A percentile compares a stretch with the other conserved stretches of the same genome.
phyloP scores from a whole-genome alignment of 208 protist genomes.

The Acanthamoeba lenticulata region DNA sequence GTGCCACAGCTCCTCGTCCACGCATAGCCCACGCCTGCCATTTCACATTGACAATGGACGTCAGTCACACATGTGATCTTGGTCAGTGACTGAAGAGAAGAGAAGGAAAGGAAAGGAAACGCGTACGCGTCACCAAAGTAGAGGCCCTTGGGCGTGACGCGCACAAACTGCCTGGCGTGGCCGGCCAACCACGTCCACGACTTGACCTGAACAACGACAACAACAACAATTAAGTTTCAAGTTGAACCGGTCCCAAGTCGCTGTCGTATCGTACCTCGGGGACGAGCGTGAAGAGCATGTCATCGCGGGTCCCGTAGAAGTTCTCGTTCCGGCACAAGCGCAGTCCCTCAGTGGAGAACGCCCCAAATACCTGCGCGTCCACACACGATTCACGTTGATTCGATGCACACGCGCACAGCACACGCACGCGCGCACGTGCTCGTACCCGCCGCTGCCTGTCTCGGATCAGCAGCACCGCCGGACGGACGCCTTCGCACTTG shows the following conservation, averaged over 20 bases:
- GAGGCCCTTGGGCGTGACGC: background rate
- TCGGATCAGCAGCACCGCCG: background rate
- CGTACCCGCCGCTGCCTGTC: background rate
- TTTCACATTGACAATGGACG: background rate
- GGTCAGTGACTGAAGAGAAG: too few relatives aligned
- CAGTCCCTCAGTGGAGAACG: background rate
- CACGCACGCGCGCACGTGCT: too few relatives aligned
- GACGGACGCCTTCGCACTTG: background rate
- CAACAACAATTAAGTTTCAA: too few relatives aligned
- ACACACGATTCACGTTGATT: too few relatives aligned
- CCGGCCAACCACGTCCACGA: background rate
- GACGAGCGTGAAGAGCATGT: background rate
- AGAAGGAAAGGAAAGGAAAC: background rate
- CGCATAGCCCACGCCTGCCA: background rate
- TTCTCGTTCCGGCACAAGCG: background rate
- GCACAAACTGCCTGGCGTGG: background rate
- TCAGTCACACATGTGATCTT: too few relatives aligned
- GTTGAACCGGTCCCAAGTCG: background rate
- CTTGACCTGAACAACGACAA: background rate
- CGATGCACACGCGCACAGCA: too few relatives aligned
- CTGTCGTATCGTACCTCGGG: background rate
- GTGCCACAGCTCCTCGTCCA: slow-evolving; percentile 19
- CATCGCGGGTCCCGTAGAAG: background rate
- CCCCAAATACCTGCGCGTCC: background rate
- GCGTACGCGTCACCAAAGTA: background rate